These are phyloP conservation scores for Suillus sp. DNA, from an alignment of 768 basidiomycete species.

Conservation along the genomic window DNA sequence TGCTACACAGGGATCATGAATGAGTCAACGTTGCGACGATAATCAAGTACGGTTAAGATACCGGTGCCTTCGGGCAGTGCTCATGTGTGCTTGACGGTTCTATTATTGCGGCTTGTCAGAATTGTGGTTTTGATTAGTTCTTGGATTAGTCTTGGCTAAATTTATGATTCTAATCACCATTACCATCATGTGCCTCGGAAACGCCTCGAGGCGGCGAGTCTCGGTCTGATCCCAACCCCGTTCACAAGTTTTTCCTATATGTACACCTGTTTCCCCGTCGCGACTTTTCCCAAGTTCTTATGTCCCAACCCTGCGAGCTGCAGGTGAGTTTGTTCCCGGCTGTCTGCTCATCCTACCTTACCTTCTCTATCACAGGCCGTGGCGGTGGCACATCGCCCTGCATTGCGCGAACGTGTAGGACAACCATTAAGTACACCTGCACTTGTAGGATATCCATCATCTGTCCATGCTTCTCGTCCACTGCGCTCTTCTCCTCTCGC, in stretches of 20 bases:
- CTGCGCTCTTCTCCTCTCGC: constrained; percentile 35
- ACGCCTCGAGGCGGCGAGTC: neutral
- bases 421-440: constrained; percentile 1
- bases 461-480: constrained; percentile 25
- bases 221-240: neutral
- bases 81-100: neutral
- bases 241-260: neutral
- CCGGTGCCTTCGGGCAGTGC: neutral
- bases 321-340: neutral
- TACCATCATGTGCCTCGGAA: constrained; percentile 4
- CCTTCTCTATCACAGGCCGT: neutral
- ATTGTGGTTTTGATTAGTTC: neutral
- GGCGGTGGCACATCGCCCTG: neutral
- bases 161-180: neutral
- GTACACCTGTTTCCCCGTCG: constrained; percentile 3
- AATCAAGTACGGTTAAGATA: neutral
- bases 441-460: neutral
- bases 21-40: neutral
- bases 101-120: neutral
- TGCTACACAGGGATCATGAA: neutral
- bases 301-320: neutral
- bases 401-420: constrained; percentile 1
- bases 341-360: neutral
- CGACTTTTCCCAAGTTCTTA: neutral
- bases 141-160: constrained; percentile 1